Percentiles rank a stretch among this genome's conserved stretches.
Conservation (phyloP, 257 asterid species). For the Fraxinus cuspidata region DNA sequence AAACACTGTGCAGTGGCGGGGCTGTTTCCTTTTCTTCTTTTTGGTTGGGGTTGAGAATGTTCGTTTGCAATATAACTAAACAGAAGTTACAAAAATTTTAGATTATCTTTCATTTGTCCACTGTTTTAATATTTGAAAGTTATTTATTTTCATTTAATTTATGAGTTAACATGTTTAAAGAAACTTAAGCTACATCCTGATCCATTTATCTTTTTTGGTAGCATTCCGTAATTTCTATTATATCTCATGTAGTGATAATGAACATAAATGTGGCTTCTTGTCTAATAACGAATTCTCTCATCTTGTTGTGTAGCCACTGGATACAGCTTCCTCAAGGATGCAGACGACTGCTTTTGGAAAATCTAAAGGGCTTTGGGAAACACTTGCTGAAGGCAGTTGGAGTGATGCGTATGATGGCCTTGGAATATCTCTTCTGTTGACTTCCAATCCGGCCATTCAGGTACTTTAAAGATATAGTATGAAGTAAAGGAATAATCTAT, state of each 20-base stretch:
- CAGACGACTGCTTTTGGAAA: conserved; percentile 90
- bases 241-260: not conserved
- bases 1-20: not conserved
- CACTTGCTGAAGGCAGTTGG: conserved; percentile 81
- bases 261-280: not conserved
- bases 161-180: not conserved
- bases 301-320: conserved; percentile 68
- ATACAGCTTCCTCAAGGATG: conserved; percentile 90
- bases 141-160: not conserved
- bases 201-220: not conserved
- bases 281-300: conserved; percentile 18
- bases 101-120: not conserved
- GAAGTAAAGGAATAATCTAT: not conserved
- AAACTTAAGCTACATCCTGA: not conserved
- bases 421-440: conserved; percentile 81
- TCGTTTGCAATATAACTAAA: not conserved
- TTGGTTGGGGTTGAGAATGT: not conserved
- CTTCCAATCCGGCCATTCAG: conserved; percentile 94
- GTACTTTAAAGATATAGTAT: conserved; percentile 32
- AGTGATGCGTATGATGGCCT: conserved; percentile 79
- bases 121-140: not conserved
- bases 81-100: not conserved
- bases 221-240: not conserved
- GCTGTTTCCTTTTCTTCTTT: not conserved
- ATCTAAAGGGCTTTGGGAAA: conserved; percentile 77